Conservation (phyloP, 768 basidiomycete genomes). For the Erythrobasidium yunnanense region DNA sequence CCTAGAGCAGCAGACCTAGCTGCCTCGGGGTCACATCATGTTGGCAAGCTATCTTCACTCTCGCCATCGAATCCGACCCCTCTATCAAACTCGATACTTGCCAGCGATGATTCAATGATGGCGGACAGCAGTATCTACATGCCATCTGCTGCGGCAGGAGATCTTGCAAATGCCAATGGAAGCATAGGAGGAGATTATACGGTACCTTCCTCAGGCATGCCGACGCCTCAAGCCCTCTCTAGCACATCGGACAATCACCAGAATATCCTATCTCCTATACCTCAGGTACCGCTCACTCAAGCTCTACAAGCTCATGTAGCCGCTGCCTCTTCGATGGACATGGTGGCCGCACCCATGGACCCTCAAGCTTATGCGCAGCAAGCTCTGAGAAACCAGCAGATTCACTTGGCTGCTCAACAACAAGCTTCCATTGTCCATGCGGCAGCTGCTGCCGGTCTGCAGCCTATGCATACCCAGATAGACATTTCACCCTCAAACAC, state of each 20-base stretch:
- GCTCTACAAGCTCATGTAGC: too few species aligned
- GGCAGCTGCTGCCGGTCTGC: neutral
- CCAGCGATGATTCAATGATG: neutral
- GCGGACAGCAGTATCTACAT: too few species aligned
- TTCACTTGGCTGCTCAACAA: neutral
- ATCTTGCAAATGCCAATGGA: too few species aligned
- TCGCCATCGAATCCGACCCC: neutral
- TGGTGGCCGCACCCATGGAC: too few species aligned
- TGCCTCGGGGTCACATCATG: constrained; percentile 10
- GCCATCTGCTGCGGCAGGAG: too few species aligned
- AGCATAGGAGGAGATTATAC: too few species aligned
- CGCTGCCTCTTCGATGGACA: too few species aligned
- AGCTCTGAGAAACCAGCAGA: neutral
- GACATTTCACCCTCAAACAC: neutral
- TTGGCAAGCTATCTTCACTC: neutral
- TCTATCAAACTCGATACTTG: constrained; percentile 4
- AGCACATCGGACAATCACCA: too few species aligned
- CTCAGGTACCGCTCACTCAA: too few species aligned
- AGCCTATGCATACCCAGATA: neutral
- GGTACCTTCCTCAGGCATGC: too few species aligned
- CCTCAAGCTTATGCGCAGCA: neutral
- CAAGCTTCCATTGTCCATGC: neutral
- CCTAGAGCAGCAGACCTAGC: constrained; percentile 16
- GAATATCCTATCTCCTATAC: too few species aligned
- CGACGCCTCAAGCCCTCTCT: too few species aligned